Base-by-base conservation (phyloP, 371 early-diverging fungal genomes). In the Mortierella sp. region DNA sequence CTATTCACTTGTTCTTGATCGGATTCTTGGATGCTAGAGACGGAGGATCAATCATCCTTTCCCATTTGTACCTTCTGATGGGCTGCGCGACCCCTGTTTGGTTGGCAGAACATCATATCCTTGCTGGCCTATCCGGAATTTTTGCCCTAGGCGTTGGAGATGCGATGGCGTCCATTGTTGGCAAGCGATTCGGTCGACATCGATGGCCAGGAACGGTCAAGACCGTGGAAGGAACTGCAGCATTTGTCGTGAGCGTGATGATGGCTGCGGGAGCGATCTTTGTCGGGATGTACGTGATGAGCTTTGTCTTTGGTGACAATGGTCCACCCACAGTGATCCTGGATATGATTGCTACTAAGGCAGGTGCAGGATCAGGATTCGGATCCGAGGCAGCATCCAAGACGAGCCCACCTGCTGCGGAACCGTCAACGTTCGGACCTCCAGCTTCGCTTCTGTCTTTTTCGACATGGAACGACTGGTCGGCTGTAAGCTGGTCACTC, bases 21-120 rank as follows among this genome's bases (percentile, higher is more conserved):
- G 86, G 87, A 43, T 98, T 97, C 70, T 82, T 94, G 28, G 96
- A 97, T 69, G 84, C 87, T 46, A 90, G 94, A 18, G 98, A 98
- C 70, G 75, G 90, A 0, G 93, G 93, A 5, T 88, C 90, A 0
- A 88, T 92, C 28, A 92, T 98, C n/a, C 80, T 97, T 11, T 91
- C 94, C 29, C 98, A 98, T 70, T 81, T 97, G 43, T 96, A 96
- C 69, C 82, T 98, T 21, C 73, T 98, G 16, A 47, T 95, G 18
- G 98, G 98, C 1, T 97, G 98, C 76, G 96, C 97, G 12, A 77
- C 89, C 7, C 95, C 97, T 0, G 92, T 97, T 19, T 98, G 97
- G 97, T 80, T 97, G 14, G 88, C 87, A 68, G 84, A 91, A 84
- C 86, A 83, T 44, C 70, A 59, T 25, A 18, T 65, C 19, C 64